Evolutionary conservation across 306 rosid species (phyloP), one percentile per base, ranked within the genome.

Genomic region (Dalbergia oliveri): DNA sequence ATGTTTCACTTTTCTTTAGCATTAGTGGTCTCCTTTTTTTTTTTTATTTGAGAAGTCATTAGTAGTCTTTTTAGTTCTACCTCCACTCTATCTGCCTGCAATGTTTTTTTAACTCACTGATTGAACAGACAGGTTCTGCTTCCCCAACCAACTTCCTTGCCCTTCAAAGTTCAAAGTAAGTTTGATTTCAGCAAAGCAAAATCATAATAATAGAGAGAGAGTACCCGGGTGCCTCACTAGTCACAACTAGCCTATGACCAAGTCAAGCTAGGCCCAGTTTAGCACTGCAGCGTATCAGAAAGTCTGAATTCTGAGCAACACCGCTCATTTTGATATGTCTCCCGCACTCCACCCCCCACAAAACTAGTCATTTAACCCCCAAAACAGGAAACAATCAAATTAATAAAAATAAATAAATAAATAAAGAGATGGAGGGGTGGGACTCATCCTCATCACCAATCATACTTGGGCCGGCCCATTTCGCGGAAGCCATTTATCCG

Each of bases 391-490:
- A 10, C 13, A 56, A 54, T 8, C 1, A 16, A 23, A 45, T 2
- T 0, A 16, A 23, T 33, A 56, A 35, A 43, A 19, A 2, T 37
- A 26, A 51, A 19, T 21, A 0, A 7, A 9, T 34, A 21, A 60
- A 79, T 33, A 79, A 18, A 69, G 72, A 58, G 76, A 41, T 4
- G 9, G 3, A 15, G 66, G 47, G 64, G 80, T 77, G 71, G 85
- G 58, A 66, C 77, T 71, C 54, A 34, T 34, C 7, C n/a, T 53
- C 34, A 62, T 50, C 47, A 70, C 78, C 83, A 85, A 85, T 87
- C 78, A 87, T 82, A 87, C 79, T 56, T 84, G 88, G 93, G 88
- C 88, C 89, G 90, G 87, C 83, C 88, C 91, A 84, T 80, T 70
- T 80, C 18, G 75, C 84, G 79, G 69, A 49, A 76, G 41, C 64